Evolutionary conservation across 1,284 basidiomycete genomes (phyloP).

Genomic region (Cryptococcus floricola): DNA sequence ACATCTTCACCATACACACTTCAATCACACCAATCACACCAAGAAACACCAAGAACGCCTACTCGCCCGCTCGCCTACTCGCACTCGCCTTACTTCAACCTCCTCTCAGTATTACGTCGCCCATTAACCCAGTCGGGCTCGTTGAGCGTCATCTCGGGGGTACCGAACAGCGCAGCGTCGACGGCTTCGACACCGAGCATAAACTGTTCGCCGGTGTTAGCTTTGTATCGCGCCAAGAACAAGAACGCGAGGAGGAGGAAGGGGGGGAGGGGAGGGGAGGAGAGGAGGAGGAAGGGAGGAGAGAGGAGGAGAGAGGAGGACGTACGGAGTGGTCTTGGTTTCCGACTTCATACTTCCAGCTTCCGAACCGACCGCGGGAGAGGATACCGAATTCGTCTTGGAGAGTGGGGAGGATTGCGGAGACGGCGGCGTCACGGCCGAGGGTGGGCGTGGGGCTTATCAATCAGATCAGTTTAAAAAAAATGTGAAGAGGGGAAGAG

Average conservation of each 20-base stretch:
- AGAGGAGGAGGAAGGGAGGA: background rate
- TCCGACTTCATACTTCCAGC: constrained; percentile 55
- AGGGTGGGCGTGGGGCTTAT: constrained; percentile 53
- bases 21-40: no score
- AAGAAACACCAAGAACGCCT: no score
- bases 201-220: constrained; percentile 30
- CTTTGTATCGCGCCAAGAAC: no score
- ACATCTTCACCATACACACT: no score
- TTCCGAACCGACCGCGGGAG: constrained; percentile 55
- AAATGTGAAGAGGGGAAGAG: background rate
- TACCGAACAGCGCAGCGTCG: constrained; percentile 51
- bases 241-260: background rate
- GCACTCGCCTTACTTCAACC: no score
- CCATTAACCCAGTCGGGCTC: constrained; percentile 53
- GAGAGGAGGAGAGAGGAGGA: background rate
- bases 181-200: constrained; percentile 56
- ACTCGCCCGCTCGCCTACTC: background rate
- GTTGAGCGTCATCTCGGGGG: constrained; percentile 52
- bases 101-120: constrained; percentile 49
- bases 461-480: background rate
- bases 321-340: constrained; percentile 54
- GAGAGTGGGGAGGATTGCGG: constrained; percentile 50
- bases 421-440: constrained; percentile 51
- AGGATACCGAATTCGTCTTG: constrained; percentile 49
- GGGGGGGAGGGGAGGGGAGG: background rate